These are phyloP conservation scores for Chlamydomonas incerta DNA, from an alignment of 139 green algal species.

Conservation along the genomic window DNA sequence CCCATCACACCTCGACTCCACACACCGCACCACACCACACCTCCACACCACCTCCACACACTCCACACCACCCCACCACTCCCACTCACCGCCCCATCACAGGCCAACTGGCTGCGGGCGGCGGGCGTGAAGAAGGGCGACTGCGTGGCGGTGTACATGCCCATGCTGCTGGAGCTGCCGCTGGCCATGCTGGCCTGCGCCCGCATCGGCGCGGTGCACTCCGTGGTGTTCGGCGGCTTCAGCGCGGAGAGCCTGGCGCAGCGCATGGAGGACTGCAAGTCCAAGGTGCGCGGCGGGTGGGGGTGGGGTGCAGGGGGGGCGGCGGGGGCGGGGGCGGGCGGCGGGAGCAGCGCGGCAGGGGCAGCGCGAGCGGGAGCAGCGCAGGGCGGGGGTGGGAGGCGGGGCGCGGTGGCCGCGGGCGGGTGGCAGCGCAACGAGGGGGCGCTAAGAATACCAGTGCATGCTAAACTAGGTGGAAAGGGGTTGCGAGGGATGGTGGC, in stretches of 20 bases:
- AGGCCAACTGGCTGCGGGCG: conserved; percentile 90
- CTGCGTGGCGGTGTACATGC: conserved; percentile 95
- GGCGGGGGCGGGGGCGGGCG: not conserved
- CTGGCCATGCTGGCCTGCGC: conserved; percentile 94
- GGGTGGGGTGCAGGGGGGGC: too few relatives aligned
- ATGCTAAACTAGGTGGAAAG: too few relatives aligned
- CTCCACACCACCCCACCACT: not conserved
- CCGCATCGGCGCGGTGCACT: conserved; percentile 94
- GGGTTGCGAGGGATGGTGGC: too few relatives aligned
- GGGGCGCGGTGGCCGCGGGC: too few relatives aligned
- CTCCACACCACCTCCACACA: too few relatives aligned
- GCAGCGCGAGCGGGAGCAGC: too few relatives aligned
- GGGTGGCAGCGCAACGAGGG: too few relatives aligned
- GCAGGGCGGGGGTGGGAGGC: too few relatives aligned
- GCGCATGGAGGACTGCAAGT: conserved; percentile 65
- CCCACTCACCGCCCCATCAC: not conserved
- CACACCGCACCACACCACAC: too few relatives aligned
- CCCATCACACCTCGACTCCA: too few relatives aligned
- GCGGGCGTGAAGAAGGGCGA: conserved; percentile 86
- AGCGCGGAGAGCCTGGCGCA: conserved; percentile 84
- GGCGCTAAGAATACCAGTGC: too few relatives aligned
- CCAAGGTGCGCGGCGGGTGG: conserved; percentile 43
- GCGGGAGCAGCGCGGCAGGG: too few relatives aligned
- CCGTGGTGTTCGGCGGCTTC: conserved; percentile 97
- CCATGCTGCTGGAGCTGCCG: conserved; percentile 95